Percentiles rank a stretch among this genome's conserved stretches.
phyloP scores from a whole-genome alignment of 306 rosid species.

The Casuarina glauca region DNA sequence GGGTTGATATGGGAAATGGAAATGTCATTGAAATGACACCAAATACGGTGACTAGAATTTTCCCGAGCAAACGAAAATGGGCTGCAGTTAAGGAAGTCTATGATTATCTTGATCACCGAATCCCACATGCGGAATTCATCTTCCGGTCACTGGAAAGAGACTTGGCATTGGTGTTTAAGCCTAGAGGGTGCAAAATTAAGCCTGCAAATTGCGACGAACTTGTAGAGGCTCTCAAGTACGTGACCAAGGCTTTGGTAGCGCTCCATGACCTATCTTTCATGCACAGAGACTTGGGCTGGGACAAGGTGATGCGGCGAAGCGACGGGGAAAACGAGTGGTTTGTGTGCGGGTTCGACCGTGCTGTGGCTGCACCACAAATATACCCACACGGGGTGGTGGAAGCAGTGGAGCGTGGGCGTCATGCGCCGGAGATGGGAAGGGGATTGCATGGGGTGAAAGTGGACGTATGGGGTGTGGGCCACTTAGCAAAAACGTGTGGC shows the following conservation, averaged over 20 bases:
- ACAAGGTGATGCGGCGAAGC: slow-evolving; percentile 57
- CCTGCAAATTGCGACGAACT: slow-evolving; percentile 57
- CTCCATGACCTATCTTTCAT: slow-evolving; percentile 87
- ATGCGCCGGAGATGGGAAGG: slow-evolving; percentile 92
- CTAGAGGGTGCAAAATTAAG: slow-evolving; percentile 61
- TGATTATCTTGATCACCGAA: slow-evolving; percentile 71
- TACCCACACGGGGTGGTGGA: slow-evolving; percentile 27
- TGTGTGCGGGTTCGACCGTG: slow-evolving; percentile 77
- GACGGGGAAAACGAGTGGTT: slow-evolving; percentile 74
- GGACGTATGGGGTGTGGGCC: slow-evolving; percentile 92
- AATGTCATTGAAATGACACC: slow-evolving; percentile 65
- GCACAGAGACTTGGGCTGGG: slow-evolving; percentile 89
- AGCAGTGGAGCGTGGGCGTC: slow-evolving; percentile 43
- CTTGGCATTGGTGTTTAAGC: slow-evolving; percentile 55
- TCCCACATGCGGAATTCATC: slow-evolving; percentile 76
- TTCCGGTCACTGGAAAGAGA: slow-evolving; percentile 42
- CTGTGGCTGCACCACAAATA: slow-evolving; percentile 79
- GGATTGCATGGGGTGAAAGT: slow-evolving; percentile 92
- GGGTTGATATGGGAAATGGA: slow-evolving; percentile 55
- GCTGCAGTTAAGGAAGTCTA: slow-evolving; percentile 70
- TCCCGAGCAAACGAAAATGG: slow-evolving; percentile 55
- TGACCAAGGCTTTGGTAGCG: slow-evolving; percentile 83
- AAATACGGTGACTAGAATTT: slow-evolving; percentile 56
- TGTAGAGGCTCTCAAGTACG: slow-evolving; percentile 72
- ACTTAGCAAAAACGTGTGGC: slow-evolving; percentile 70